Base-by-base conservation (phyloP, 805 yeast species). In the Wickerhamiella dianesei region DNA sequence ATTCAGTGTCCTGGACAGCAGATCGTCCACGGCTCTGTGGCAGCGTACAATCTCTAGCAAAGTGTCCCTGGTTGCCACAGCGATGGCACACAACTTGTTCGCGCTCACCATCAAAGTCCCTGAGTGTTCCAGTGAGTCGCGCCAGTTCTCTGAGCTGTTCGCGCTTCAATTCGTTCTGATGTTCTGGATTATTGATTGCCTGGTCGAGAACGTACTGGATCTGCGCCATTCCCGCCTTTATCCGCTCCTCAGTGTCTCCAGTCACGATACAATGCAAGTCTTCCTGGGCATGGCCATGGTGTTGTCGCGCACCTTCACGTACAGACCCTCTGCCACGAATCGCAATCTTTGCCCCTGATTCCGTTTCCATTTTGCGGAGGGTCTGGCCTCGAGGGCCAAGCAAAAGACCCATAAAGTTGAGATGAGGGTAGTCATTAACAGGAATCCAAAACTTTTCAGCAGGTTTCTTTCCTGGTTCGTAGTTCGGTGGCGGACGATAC, bases 321-420 rank as follows among this genome's bases (percentile, higher is more conserved):
- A 87, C 94, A 1, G 96, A 88, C 0, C 99, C 99, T 55, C 82
- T 79, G 21, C 99, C 99, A 55, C 99, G 72, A 44, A 92, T 83
- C 2, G 88, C 94, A 49, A 92, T 81, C 53, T 74, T 76, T 16
- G 97, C 96, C 1, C 95, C 95, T 37, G 94, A 80, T 44, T 81
- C 79, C 22, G 76, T 79, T 60, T 89, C 94, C 63, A 94, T 66
- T 55, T 77, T 76, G 50, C 83, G 76, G 56, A 89, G 65, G 0
- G 96, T 89, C 56, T 82, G 81, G 20, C 97, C 99, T 69, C 99
- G 79, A 29, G 99, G 98, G 0, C 99, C 99, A 44, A 92, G 64
- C 18, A 92, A 65, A 45, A 82, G 70, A 0, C 99, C 99, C 45
- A 92, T 83, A 60, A 89, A 89, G 64, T 92, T 92, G 55, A 92